These are phyloP conservation scores for Populus pruinosa DNA, from an alignment of 345 rosid species.

Conservation along the genomic window DNA sequence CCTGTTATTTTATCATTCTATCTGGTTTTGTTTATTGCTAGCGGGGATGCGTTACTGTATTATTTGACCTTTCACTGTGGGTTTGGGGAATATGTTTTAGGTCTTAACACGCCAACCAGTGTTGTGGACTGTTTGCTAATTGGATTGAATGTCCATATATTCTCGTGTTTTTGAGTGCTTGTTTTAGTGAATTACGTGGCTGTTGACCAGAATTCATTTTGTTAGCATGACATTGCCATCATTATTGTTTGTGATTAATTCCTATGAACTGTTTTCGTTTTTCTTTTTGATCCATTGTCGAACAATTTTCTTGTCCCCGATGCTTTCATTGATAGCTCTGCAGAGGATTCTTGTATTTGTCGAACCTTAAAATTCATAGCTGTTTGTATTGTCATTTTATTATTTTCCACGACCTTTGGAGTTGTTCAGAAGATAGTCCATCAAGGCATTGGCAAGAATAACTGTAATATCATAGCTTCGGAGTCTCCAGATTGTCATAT, in stretches of 20 bases:
- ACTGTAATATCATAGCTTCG: neutral
- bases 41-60: constrained; percentile 39
- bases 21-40: constrained; percentile 33
- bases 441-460: neutral
- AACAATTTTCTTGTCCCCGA: neutral
- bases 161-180: constrained; percentile 25
- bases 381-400: neutral
- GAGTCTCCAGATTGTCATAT: neutral
- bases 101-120: constrained; percentile 32
- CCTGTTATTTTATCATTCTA: constrained; percentile 23
- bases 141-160: constrained; percentile 34
- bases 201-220: constrained; percentile 5
- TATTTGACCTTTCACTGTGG: constrained; percentile 40
- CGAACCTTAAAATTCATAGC: neutral
- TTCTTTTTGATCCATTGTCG: no score
- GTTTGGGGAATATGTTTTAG: constrained; percentile 39
- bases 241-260: neutral
- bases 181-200: constrained; percentile 17
- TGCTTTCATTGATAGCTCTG: neutral
- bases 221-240: neutral
- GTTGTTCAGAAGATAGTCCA: neutral
- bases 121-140: constrained; percentile 38
- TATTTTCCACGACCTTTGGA: neutral
- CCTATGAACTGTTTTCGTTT: neutral
- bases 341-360: neutral